Evolutionary conservation across 306 rosid species (phyloP).

Genomic region (Geum urbanum): DNA sequence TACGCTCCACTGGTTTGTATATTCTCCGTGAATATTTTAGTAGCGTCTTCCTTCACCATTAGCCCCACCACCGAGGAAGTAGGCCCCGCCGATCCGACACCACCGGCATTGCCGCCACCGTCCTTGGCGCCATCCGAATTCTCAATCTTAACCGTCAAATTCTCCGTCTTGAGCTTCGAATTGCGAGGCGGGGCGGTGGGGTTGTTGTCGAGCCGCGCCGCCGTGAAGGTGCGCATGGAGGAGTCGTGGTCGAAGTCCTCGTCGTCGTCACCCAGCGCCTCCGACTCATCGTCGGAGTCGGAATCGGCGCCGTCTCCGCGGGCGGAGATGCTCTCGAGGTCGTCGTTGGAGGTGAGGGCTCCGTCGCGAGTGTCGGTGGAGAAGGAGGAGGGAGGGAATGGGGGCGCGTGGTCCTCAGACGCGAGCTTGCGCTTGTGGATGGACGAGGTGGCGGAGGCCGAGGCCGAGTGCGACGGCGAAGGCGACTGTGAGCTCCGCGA

Average conservation of each 20-base stretch:
- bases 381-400: slow-evolving; percentile 86
- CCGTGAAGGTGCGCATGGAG: slow-evolving; percentile 83
- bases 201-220: slow-evolving; percentile 61
- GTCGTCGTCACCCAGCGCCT: slow-evolving; percentile 60
- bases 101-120: slow-evolving; percentile 31
- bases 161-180: slow-evolving; percentile 66
- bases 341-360: slow-evolving; percentile 83
- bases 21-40: slow-evolving; percentile 85
- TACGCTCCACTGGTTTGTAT: slow-evolving; percentile 95
- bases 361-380: slow-evolving; percentile 95
- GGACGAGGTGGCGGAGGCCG: slow-evolving; percentile 91
- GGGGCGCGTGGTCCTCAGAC: slow-evolving; percentile 81
- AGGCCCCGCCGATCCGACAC: slow-evolving; percentile 31
- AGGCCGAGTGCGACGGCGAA: slow-evolving; percentile 92
- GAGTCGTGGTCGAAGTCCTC: slow-evolving; percentile 74
- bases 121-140: slow-evolving; percentile 57
- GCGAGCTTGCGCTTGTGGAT: slow-evolving; percentile 83
- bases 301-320: slow-evolving; percentile 71
- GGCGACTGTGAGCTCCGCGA: slow-evolving; percentile 87
- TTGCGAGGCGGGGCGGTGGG: slow-evolving; percentile 50
- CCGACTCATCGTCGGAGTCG: slow-evolving; percentile 84
- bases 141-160: slow-evolving; percentile 56
- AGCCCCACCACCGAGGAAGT: slow-evolving; percentile 47
- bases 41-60: slow-evolving; percentile 71
- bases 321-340: slow-evolving; percentile 93